Conservation (phyloP, 2,329 filamentous ascomycete species). For the Tympanopsis confertula region DNA sequence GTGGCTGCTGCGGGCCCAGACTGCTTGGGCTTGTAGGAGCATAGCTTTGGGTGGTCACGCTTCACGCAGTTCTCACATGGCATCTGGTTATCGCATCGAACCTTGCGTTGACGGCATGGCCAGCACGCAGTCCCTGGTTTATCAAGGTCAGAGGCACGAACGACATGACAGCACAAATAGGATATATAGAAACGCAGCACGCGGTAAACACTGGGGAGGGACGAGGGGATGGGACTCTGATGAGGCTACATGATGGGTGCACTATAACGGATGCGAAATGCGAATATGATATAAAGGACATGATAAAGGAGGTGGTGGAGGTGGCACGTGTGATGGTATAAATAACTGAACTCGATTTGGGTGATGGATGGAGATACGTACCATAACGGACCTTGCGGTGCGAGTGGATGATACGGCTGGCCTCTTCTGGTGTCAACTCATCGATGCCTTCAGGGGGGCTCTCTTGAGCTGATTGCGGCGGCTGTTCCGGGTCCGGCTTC, state of each 20-base stretch:
- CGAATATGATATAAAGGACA: not conserved
- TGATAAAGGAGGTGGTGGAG: not conserved
- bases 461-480: no score
- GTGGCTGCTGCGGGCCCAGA: constrained; percentile 21
- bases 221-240: no score
- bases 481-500: no score
- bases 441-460: no score
- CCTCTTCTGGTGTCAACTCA: constrained; percentile 52
- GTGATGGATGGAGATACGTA: no score
- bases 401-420: constrained; percentile 57
- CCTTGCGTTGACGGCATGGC: constrained; percentile 57
- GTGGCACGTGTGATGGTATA: not conserved
- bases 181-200: constrained; percentile 1
- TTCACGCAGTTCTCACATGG: constrained; percentile 60
- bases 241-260: no score
- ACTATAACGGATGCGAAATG: not conserved
- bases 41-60: constrained; percentile 51
- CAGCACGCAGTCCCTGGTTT: constrained; percentile 48
- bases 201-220: not conserved
- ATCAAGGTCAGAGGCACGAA: constrained; percentile 6
- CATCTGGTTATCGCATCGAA: constrained; percentile 59
- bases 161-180: constrained; percentile 2
- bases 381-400: constrained; percentile 60
- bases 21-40: constrained; percentile 55
- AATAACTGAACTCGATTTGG: no score